phyloP scores from a whole-genome alignment of 495 filamentous ascomycete species.

The Penicillium salamii region DNA sequence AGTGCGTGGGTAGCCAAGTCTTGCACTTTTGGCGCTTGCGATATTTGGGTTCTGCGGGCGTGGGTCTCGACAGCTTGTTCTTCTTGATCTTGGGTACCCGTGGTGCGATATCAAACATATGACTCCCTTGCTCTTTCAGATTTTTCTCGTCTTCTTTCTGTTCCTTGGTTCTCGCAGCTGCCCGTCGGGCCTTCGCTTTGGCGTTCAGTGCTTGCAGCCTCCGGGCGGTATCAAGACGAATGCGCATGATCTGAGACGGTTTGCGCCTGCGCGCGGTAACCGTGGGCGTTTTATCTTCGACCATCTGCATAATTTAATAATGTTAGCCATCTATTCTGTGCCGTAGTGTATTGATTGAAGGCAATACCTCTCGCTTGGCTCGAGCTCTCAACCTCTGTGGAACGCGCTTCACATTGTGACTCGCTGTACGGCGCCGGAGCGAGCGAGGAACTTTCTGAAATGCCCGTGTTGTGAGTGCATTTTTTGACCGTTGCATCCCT shows the following conservation, averaged over 20 bases:
- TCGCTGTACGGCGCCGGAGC: slow-evolving; percentile 82
- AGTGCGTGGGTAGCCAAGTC: slow-evolving; percentile 91
- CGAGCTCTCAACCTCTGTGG: slow-evolving; percentile 70
- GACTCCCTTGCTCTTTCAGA: slow-evolving; percentile 32
- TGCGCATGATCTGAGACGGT: slow-evolving; percentile 64
- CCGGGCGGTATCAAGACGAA: slow-evolving; percentile 81
- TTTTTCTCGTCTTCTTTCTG: slow-evolving; percentile 31
- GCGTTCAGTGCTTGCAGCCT: slow-evolving; percentile 62
- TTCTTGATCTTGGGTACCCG: slow-evolving; percentile 68
- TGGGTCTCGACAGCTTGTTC: slow-evolving; percentile 64
- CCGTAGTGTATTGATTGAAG: no score
- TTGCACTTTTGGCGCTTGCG: slow-evolving; percentile 85
- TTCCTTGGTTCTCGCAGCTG: slow-evolving; percentile 30
- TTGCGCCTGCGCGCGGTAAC: slow-evolving; percentile 69
- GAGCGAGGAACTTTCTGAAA: slow-evolving; percentile 87
- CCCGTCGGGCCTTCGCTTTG: slow-evolving; percentile 51
- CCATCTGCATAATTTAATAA: slow-evolving; percentile 50
- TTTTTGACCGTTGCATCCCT: slow-evolving; percentile 71
- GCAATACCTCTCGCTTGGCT: slow-evolving; percentile 65
- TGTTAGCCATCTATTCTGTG: not conserved
- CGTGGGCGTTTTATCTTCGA: slow-evolving; percentile 87
- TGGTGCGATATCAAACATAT: slow-evolving; percentile 40
- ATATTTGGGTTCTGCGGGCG: slow-evolving; percentile 65
- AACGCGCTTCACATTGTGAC: slow-evolving; percentile 92
- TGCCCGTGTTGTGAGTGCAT: slow-evolving; percentile 64